Percentiles rank a stretch among this genome's conserved stretches.
Conservation (phyloP, 2,329 filamentous ascomycete species). For the Shiraia bambusicola region DNA sequence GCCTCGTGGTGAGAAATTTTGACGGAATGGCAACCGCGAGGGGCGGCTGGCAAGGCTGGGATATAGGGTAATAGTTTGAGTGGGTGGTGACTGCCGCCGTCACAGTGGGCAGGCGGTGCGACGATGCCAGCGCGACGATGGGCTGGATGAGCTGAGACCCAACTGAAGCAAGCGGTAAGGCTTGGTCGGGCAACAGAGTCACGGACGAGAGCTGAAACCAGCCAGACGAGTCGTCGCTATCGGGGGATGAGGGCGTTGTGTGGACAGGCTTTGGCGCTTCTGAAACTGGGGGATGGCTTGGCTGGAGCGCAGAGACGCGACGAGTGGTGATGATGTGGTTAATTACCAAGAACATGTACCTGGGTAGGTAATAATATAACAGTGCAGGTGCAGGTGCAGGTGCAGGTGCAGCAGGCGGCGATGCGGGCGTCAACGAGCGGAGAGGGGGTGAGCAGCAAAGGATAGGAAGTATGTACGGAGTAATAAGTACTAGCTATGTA, state of each 20-base stretch:
- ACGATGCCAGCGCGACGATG: slow-evolving; percentile 13
- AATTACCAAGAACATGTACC: no score
- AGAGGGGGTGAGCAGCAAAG: slow-evolving; percentile 1
- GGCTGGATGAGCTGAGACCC: slow-evolving; percentile 35
- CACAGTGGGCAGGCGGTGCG: slow-evolving; percentile 14
- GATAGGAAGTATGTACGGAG: not conserved
- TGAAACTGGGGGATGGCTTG: slow-evolving; percentile 28
- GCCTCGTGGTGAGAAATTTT: slow-evolving; percentile 61
- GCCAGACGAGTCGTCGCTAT: slow-evolving; percentile 13
- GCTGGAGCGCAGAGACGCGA: slow-evolving; percentile 26
- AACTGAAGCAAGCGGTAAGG: slow-evolving; percentile 22
- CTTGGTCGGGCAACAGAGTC: slow-evolving; percentile 9
- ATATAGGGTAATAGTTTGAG: slow-evolving; percentile 16
- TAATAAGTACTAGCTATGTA: no score
- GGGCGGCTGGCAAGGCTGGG: slow-evolving; percentile 35
- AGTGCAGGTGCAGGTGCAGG: slow-evolving; percentile 1
- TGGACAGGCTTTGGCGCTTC: slow-evolving; percentile 16
- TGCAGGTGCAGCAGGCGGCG: no score
- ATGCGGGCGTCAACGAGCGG: slow-evolving; percentile 4
- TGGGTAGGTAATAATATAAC: no score
- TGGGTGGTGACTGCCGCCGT: slow-evolving; percentile 11
- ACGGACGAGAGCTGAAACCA: slow-evolving; percentile 22
- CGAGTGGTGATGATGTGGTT: not conserved
- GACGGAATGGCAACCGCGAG: slow-evolving; percentile 40
- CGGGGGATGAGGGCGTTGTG: slow-evolving; percentile 15